Evolutionary conservation across 768 basidiomycete species (phyloP).

Genomic region (Trametes gibbosa): DNA sequence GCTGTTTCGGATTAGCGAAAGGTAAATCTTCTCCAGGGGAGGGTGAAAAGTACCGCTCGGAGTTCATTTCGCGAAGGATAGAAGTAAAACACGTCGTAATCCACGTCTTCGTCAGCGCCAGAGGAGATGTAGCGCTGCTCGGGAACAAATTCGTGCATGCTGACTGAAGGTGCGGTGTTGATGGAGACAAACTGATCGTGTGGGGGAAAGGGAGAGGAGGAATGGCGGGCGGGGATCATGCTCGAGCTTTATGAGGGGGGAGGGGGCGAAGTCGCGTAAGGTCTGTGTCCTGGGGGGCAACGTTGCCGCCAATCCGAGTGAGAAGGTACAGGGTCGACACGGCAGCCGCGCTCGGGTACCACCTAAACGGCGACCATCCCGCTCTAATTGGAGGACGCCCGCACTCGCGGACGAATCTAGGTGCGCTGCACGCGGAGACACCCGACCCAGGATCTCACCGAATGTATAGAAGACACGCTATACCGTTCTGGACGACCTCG

Average conservation of each 20-base stretch:
- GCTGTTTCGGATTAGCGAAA: too few species aligned
- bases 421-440: not conserved
- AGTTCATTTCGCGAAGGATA: conserved; percentile 5
- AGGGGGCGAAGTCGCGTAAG: conserved; percentile 2
- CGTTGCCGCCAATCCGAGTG: conserved; percentile 2
- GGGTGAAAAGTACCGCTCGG: not conserved
- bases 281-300: not conserved
- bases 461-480: not conserved
- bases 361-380: conserved; percentile 10
- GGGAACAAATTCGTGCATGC: conserved; percentile 5
- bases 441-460: not conserved
- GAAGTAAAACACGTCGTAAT: conserved; percentile 10
- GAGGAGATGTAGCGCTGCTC: not conserved
- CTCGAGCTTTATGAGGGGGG: conserved; percentile 5
- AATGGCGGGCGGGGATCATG: not conserved
- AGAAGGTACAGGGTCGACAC: conserved; percentile 7
- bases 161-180: not conserved
- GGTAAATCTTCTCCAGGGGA: too few species aligned
- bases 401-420: not conserved
- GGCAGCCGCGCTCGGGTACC: conserved; percentile 8
- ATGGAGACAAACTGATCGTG: not conserved
- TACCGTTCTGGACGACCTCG: conserved; percentile 1
- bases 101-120: not conserved
- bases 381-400: conserved; percentile 5
- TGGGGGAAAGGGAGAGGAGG: not conserved